Evolutionary conservation across 2,329 filamentous ascomycete genomes (phyloP), one percentile per base, ranked within the genome.

Genomic region (Ilyonectria destructans): DNA sequence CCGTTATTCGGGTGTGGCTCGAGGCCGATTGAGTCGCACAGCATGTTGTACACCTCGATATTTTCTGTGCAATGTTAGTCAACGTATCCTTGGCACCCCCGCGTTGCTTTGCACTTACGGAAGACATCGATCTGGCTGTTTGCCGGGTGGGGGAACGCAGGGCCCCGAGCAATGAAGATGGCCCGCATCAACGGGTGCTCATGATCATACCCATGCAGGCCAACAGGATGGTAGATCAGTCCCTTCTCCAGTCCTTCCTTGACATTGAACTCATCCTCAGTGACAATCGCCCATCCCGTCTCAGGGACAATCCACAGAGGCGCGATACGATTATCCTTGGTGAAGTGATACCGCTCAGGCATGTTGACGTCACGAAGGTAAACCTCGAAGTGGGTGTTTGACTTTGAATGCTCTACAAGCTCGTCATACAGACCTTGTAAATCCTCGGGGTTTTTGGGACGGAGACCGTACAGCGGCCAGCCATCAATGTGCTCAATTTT

Each of bases 101-200:
- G 31, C 15, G 10, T 15, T 35, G 29, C 21, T 21, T n/a, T 58
- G 31, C n/a, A 88, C 93, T 89, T 88, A 95, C 93, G 95, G 79
- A 98, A 98, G 4, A 87, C 85, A 35, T 93, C 90, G 35, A 98
- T 82, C 70, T 91, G 89, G 80, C 93, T 97, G 74, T 96, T 95
- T 0, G 93, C 90, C 45, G 88, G 84, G 75, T 98, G 95, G 0
- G 94, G 93, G 78, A 99, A 99, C 0, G 96, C 95, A 4, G 96
- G 96, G 0, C 96, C 96, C 45, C 94, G 87, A 1, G 96, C 96
- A 56, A 98, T 87, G 75, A 99, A 99, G 49, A 99, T 97, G 0
- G 96, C 96, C 45, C 96, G 87, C 96, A 99, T 99, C 51, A 99
- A 85, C 0, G 96, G 95, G 78, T 99, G 92, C 76, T 97, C 92